phyloP scores from a whole-genome alignment of 2,329 filamentous ascomycete genomes.

The Colletotrichum melonis region DNA sequence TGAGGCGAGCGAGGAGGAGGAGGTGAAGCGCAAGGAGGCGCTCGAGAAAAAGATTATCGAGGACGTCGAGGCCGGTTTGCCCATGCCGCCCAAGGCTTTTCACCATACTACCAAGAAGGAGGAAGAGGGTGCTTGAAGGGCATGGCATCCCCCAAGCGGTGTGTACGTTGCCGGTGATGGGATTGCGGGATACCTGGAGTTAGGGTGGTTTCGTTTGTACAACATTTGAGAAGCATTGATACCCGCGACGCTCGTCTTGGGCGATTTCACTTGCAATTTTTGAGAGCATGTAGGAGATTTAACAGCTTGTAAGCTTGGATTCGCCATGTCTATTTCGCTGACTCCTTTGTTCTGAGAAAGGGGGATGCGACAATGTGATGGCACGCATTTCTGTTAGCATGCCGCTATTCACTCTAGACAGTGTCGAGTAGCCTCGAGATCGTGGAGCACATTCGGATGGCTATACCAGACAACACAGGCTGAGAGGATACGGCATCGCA shows the following conservation, averaged over 20 bases:
- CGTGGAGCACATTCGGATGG: background rate
- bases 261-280: background rate
- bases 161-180: background rate
- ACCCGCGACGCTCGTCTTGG: constrained; percentile 34
- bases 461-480: background rate
- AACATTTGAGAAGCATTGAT: constrained; percentile 16
- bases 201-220: constrained; percentile 4
- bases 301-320: constrained; percentile 3
- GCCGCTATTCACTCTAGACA: background rate
- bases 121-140: constrained; percentile 23
- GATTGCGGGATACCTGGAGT: constrained; percentile 15
- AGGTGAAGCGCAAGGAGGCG: constrained; percentile 48
- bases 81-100: constrained; percentile 59
- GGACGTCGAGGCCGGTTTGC: constrained; percentile 60
- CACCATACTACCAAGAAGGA: constrained; percentile 40
- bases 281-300: background rate
- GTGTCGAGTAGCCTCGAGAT: background rate
- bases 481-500: background rate
- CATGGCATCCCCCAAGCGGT: too few relatives aligned
- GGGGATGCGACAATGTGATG: background rate
- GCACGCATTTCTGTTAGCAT: background rate
- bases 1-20: constrained; percentile 41
- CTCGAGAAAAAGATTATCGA: constrained; percentile 56
- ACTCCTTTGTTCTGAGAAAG: background rate
- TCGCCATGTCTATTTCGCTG: constrained; percentile 10